These are phyloP conservation scores for Spencermartinsiella ligniputridi DNA, from an alignment of 1,139 yeast genomes.

Conservation along the genomic window DNA sequence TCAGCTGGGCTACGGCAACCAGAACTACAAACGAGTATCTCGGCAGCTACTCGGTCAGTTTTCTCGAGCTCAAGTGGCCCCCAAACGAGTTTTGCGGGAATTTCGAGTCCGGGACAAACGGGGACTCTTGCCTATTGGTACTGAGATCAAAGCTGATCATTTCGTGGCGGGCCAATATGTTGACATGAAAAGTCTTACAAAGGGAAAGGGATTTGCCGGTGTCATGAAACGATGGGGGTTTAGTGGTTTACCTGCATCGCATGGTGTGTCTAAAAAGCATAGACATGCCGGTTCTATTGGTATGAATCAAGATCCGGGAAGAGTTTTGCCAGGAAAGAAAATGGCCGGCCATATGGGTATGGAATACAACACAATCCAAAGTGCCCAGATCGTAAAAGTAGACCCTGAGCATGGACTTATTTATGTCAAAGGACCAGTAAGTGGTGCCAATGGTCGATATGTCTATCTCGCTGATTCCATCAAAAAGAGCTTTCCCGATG, in stretches of 20 bases:
- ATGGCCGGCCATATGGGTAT: conserved; percentile 99
- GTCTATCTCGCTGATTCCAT: conserved; percentile 78
- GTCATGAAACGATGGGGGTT: conserved; percentile 97
- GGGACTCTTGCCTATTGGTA: conserved; percentile 73
- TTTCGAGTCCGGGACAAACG: conserved; percentile 66
- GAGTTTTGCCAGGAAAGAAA: conserved; percentile 93
- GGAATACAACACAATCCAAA: conserved; percentile 66
- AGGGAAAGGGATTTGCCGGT: conserved; percentile 98
- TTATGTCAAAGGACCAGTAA: conserved; percentile 82
- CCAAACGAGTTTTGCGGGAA: conserved; percentile 70
- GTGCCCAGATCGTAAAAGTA: conserved; percentile 69
- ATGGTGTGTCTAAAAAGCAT: conserved; percentile 92
- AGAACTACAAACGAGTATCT: conserved; percentile 56
- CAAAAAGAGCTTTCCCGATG: conserved; percentile 33
- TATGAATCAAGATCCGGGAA: conserved; percentile 90
- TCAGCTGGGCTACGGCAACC: conserved; percentile 80
- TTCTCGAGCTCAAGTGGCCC: conserved; percentile 76
- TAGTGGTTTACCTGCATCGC: conserved; percentile 85
- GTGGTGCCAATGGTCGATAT: conserved; percentile 79
- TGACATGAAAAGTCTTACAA: conserved; percentile 71
- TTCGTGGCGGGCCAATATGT: conserved; percentile 80
- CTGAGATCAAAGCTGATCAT: conserved; percentile 75
- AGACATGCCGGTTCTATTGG: conserved; percentile 98
- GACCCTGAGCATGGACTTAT: conserved; percentile 79
- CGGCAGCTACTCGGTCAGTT: conserved; percentile 73